phyloP scores from a whole-genome alignment of 768 basidiomycete species.

The Tephrocybe sp. region DNA sequence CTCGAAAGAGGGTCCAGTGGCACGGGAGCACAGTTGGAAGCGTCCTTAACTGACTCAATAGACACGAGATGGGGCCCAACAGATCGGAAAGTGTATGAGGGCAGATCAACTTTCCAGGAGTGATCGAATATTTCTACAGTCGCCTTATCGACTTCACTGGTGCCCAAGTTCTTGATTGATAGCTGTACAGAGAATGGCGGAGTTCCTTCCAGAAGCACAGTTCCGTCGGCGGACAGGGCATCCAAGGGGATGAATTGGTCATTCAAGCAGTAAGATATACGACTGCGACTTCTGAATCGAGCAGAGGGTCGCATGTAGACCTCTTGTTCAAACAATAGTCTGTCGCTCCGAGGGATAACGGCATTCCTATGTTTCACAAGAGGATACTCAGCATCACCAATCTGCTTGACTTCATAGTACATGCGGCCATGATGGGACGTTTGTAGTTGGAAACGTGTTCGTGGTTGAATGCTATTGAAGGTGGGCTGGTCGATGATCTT shows the following conservation, averaged over 20 bases:
- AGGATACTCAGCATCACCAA: conserved; percentile 85
- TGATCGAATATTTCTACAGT: conserved; percentile 46
- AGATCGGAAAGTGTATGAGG: conserved; percentile 68
- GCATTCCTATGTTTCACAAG: conserved; percentile 61
- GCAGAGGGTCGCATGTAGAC: conserved; percentile 80
- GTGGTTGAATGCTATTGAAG: conserved; percentile 81
- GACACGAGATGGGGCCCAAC: conserved; percentile 80
- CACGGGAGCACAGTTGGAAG: conserved; percentile 78
- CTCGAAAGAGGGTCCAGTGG: conserved; percentile 56
- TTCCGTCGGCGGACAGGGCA: conserved; percentile 48
- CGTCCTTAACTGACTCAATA: conserved; percentile 77
- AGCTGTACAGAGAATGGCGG: conserved; percentile 83
- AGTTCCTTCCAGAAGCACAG: conserved; percentile 72
- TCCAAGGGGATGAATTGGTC: conserved; percentile 62
- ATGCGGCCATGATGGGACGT: conserved; percentile 76
- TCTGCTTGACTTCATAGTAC: conserved; percentile 87
- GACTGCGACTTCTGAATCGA: conserved; percentile 63
- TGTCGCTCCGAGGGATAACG: conserved; percentile 64
- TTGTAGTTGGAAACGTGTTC: conserved; percentile 77
- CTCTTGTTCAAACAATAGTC: conserved; percentile 82
- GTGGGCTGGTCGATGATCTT: conserved; percentile 72
- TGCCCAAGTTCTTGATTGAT: conserved; percentile 72
- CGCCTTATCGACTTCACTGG: conserved; percentile 59
- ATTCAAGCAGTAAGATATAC: conserved; percentile 73
- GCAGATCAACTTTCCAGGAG: conserved; percentile 71